Evolutionary conservation across 2,329 filamentous ascomycete species (phyloP).

Genomic region (Penicillium sp.): DNA sequence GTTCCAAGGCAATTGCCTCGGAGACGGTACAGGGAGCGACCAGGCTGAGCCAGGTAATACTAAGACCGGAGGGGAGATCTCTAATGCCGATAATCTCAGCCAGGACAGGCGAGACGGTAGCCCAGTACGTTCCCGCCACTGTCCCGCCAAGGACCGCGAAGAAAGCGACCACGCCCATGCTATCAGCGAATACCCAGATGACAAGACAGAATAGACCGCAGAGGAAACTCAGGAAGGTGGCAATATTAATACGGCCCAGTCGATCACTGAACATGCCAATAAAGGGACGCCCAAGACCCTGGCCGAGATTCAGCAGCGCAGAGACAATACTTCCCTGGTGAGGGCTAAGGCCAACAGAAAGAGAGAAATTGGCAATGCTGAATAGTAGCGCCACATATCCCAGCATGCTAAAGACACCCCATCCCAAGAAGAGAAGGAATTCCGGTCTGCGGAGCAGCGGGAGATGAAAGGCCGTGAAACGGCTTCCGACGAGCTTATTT

Average conservation of each 20-base stretch:
- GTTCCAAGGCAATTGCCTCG: conserved; percentile 56
- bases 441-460: conserved; percentile 51
- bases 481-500: conserved; percentile 52
- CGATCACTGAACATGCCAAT: conserved; percentile 60
- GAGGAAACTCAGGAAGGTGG: conserved; percentile 50
- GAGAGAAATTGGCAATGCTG: conserved; percentile 58
- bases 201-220: conserved; percentile 55
- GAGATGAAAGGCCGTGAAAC: conserved; percentile 51
- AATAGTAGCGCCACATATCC: conserved; percentile 63
- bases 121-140: conserved; percentile 58
- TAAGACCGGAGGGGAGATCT: conserved; percentile 54
- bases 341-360: conserved; percentile 53
- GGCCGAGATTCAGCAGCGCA: conserved; percentile 59
- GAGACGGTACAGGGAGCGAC: conserved; percentile 48
- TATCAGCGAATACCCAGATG: conserved; percentile 57
- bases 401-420: conserved; percentile 58
- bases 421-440: conserved; percentile 54
- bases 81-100: conserved; percentile 58
- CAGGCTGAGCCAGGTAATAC: conserved; percentile 56
- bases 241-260: conserved; percentile 60
- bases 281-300: conserved; percentile 52
- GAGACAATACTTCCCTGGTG: conserved; percentile 59
- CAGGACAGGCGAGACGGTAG: conserved; percentile 54
- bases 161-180: conserved; percentile 54
- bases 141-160: conserved; percentile 56